Base-by-base conservation (phyloP, 768 basidiomycete genomes). In the Boletus edulis region DNA sequence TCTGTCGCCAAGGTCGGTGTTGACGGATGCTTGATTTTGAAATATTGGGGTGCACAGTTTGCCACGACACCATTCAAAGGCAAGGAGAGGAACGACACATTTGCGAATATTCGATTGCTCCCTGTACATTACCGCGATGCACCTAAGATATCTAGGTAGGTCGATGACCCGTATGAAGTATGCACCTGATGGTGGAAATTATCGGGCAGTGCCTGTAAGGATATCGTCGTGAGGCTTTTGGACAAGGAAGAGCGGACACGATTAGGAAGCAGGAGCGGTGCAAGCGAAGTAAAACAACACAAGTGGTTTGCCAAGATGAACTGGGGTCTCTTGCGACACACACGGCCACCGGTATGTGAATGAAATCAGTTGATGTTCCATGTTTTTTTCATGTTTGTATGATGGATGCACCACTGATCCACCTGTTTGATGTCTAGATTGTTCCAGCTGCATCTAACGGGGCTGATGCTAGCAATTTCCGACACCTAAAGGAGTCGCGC, bases 21-120 rank as follows among this genome's bases (percentile, higher is more conserved):
- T 72, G 63, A 73, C 67, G 75, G 69, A 73, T 60, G 53, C 20
- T 37, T 40, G 45, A 69, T 68, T 65, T 63, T 61, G 57, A 56
- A 66, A 60, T 34, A 9, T 22, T 22, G 22, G 56, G 51, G 52
- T 27, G 63, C 74, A 49, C 74, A 98, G 94, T 98, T 91, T 73
- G 96, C 94, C 35, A 97, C 94, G 55, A 98, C 97, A 56, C 97
- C 97, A 41, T 98, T 98, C 87, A 99, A 99, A 76, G 97, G 97
- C 45, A 80, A 82, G 52, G 87, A 93, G 77, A 88, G 97, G 64
- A 87, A 89, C 72, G 93, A 94, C 63, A 99, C 97, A 34, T 99
- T 99, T 78, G 78, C 85, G 71, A 98, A 98, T 76, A 96, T 99
- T 72, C 86, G 94, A 70, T 78, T 87, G 69, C 75, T 89, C 65